phyloP scores from a whole-genome alignment of 345 rosid species.

The Melaleuca quinquenervia region DNA sequence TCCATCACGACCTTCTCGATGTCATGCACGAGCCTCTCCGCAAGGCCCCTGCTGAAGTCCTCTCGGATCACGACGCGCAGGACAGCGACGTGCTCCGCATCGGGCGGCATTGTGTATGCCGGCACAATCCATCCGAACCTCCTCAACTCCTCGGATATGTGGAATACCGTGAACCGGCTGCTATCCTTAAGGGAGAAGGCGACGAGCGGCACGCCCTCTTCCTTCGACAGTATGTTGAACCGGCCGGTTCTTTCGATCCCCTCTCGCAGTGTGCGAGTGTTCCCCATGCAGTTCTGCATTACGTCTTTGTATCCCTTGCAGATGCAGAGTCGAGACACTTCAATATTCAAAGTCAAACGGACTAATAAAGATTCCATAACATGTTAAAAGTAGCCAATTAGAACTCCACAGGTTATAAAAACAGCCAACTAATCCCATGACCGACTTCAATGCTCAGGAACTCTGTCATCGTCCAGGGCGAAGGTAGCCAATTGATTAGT shows the following conservation, averaged over 20 bases:
- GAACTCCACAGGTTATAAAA: neutral
- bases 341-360: neutral
- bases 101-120: slow-evolving; percentile 82
- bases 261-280: slow-evolving; percentile 16
- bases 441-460: neutral
- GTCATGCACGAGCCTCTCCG: slow-evolving; percentile 48
- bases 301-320: slow-evolving; percentile 33
- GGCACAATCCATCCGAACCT: slow-evolving; percentile 83
- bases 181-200: slow-evolving; percentile 38
- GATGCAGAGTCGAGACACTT: neutral
- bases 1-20: slow-evolving; percentile 46
- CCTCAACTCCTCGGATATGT: slow-evolving; percentile 28
- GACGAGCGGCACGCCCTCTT: slow-evolving; percentile 35
- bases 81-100: slow-evolving; percentile 73
- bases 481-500: neutral
- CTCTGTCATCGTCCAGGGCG: neutral
- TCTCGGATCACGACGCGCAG: slow-evolving; percentile 75
- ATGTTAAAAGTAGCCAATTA: neutral
- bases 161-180: slow-evolving; percentile 19
- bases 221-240: slow-evolving; percentile 33
- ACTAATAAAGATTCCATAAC: neutral
- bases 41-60: slow-evolving; percentile 70
- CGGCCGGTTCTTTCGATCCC: slow-evolving; percentile 26
- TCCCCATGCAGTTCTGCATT: slow-evolving; percentile 34
- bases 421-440: neutral